Evolutionary conservation across 2,329 filamentous ascomycete genomes (phyloP).

Genomic region (Trichothecium roseum): DNA sequence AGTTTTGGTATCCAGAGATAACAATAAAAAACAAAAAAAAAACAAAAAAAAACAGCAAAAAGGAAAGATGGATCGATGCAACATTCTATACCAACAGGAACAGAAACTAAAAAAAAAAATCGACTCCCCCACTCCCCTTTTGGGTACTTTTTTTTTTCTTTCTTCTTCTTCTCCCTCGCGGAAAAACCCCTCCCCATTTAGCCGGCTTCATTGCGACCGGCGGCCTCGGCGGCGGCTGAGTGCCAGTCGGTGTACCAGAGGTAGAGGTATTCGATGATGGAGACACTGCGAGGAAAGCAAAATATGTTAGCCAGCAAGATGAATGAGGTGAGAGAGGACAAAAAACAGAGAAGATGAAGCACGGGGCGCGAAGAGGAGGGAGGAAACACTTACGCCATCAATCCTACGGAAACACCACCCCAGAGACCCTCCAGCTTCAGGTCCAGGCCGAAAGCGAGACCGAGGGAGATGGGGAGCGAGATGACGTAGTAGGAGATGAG

Average conservation of each 20-base stretch:
- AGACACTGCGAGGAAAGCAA: conserved; percentile 28
- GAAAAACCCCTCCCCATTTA: too few species aligned
- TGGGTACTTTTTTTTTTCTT: too few species aligned
- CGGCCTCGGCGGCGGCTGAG: conserved; percentile 40
- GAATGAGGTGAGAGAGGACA: neutral
- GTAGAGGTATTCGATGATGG: conserved; percentile 42
- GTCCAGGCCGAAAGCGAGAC: conserved; percentile 61
- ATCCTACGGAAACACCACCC: conserved; percentile 65
- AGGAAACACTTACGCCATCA: conserved; percentile 41
- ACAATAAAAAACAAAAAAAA: too few species aligned
- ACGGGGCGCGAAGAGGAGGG: neutral
- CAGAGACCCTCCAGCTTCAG: conserved; percentile 78
- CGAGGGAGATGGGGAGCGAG: conserved; percentile 75
- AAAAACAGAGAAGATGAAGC: too few species aligned
- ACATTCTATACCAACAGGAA: too few species aligned
- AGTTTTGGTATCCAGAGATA: too few species aligned
- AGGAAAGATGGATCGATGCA: too few species aligned
- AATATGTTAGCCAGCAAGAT: conserved; percentile 7
- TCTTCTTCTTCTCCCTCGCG: too few species aligned
- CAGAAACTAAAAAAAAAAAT: too few species aligned
- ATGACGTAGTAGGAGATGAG: conserved; percentile 78
- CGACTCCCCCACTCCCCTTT: too few species aligned
- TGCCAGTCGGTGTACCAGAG: conserved; percentile 43
- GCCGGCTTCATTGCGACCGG: conserved; percentile 35
- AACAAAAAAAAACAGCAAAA: too few species aligned